Base-by-base conservation (phyloP, 2,329 filamentous ascomycete species). In the Chalaropsis thielavioides region DNA sequence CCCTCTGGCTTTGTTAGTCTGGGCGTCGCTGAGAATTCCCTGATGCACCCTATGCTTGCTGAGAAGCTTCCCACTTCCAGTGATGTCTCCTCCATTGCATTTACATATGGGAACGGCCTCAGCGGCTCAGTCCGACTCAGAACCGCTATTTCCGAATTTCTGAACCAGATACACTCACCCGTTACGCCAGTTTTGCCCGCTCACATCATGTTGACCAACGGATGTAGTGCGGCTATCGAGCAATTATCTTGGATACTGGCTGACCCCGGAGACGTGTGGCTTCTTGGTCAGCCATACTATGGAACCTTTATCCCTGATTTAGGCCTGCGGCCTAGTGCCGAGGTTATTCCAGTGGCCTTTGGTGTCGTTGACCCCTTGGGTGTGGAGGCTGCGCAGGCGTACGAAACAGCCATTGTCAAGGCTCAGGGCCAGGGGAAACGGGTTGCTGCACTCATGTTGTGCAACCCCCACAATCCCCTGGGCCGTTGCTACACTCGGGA, bases 401-500 rank as follows among this genome's bases (percentile, higher is more conserved):
- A 82, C 67, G 79, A 81, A 68, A 68, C 73, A 7, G 75, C 74
- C 1, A 68, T 76, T n/a, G 66, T 79, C 3, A 68, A 76, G 19
- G 70, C 74, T 2, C 74, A 76, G 46, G 68, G 71, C 1, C 69
- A 70, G 2, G 79, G 79, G 0, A 71, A 73, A 17, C 73, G 70
- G 31, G 74, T 81, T n/a, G 73, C 74, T 17, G 79, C 74, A 0
- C 67, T 83, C n/a, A 75, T 83, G 67, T 72, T 83, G 2, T 79
- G 78, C 62, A 74, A 81, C 62, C 78, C 79, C 1, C 79, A 81
- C 63, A 81, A 82, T 65, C 80, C 80, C 0, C 73, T 82, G 0
- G 80, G 80, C 0, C 72, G 76, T 5, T 80, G 78, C 70, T 80
- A 80, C 68, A 66, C 77, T 3, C 73, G 73, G 2, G 69, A 71